A percentile compares a stretch with the other conserved stretches of the same genome.
Evolutionary conservation across 2,329 filamentous ascomycete species (phyloP).

Genomic region (Pseudogymnoascus sp.): DNA sequence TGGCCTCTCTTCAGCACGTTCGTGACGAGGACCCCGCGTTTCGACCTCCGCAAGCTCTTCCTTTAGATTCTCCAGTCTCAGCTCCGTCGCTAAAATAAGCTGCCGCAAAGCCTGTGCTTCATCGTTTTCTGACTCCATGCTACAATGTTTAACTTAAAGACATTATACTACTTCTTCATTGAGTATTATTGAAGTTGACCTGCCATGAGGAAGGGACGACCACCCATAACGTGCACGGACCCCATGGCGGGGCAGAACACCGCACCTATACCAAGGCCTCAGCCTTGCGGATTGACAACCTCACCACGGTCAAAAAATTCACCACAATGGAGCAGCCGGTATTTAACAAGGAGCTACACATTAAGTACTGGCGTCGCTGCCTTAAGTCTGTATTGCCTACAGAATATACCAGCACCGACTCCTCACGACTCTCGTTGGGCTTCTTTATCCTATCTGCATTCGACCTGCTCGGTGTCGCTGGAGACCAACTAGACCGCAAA

Average conservation of each 20-base stretch:
- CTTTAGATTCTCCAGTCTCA: slow-evolving; percentile 42
- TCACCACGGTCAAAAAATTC: slow-evolving; percentile 4
- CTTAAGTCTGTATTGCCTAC: slow-evolving; percentile 73
- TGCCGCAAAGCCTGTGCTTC: slow-evolving; percentile 30
- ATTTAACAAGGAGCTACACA: slow-evolving; percentile 61
- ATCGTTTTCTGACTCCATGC: background rate
- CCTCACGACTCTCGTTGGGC: slow-evolving; percentile 80
- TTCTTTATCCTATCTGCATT: slow-evolving; percentile 85
- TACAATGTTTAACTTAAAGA: background rate
- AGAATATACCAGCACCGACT: slow-evolving; percentile 82
- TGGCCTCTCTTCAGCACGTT: slow-evolving; percentile 12
- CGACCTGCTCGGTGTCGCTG: slow-evolving; percentile 64
- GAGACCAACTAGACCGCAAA: slow-evolving; percentile 49
- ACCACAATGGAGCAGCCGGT: slow-evolving; percentile 27
- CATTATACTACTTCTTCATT: background rate
- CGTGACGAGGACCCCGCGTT: slow-evolving; percentile 14
- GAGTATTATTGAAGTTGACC: background rate
- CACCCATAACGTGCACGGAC: background rate
- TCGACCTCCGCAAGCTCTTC: slow-evolving; percentile 37
- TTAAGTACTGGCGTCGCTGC: slow-evolving; percentile 91
- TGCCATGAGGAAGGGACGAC: background rate
- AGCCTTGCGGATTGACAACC: slow-evolving; percentile 5
- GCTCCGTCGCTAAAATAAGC: slow-evolving; percentile 45
- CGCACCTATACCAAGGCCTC: slow-evolving; percentile 1
- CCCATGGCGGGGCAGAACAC: slow-evolving; percentile 5